Base-by-base conservation (phyloP, 164 flowering plant species). In the Taxillus chinensis region DNA sequence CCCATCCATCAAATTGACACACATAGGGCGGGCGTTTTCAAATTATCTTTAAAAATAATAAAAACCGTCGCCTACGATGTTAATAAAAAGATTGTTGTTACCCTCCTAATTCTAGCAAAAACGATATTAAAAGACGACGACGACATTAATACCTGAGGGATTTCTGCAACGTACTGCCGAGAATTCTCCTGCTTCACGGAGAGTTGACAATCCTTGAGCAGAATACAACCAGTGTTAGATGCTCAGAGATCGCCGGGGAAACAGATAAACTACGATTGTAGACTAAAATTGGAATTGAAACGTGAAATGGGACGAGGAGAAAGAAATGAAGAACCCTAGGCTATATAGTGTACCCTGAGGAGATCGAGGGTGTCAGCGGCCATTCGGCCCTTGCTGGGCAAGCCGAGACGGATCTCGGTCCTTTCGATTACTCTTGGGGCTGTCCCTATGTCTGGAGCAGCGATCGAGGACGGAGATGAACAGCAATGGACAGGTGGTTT, bases 361-460 rank as follows among this genome's bases (percentile, higher is more conserved):
- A 93, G 87, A 12, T 87, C 90, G 7, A 89, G 86, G 46, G 96
- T 86, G 48, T 90, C 96, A 0, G 80, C 8, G 0, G 96, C 89
- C 88, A 93, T 82, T 15, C 97, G 85, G 27, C 98, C 98, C 71
- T 93, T 90, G 72, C 97, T 90, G 2, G 98, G 99, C 74, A 90
- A 77, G 0, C 99, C 97, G 11, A 90, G 72, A 12, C 99, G 91
- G 58, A 87, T 77, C 64, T 78, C 86, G 39, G 52, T 63, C 63
- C 99, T 74, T n/a, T 83, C 79, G 0, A 67, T 7, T 5, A 56
- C 55, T 38, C 64, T 69, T 2, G 49, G 51, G 2, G 70, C 80
- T 4, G 64, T 15, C 3, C 52, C 70, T 2, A 80, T 82, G 61
- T 78, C 77, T 2, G 77, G 71, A 3, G 72, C 64, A 3, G 73